Evolutionary conservation across 176 grass and related monocot genomes (phyloP).

Genomic region (Carex parvula): DNA sequence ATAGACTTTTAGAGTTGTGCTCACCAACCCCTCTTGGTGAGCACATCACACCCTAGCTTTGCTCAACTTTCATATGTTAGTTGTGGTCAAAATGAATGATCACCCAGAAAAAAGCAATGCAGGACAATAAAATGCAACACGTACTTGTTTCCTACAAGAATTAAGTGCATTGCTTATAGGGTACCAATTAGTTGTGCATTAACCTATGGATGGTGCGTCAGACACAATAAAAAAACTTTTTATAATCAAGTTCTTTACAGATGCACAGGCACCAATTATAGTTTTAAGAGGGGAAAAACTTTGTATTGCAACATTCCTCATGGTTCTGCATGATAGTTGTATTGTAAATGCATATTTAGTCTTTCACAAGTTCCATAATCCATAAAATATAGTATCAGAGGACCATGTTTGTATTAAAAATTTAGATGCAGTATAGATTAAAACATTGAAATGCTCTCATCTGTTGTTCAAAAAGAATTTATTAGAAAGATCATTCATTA

Average conservation of each 20-base stretch:
- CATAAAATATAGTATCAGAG: neutral
- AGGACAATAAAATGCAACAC: neutral
- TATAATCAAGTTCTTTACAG: neutral
- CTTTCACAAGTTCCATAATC: neutral
- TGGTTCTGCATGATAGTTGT: no score
- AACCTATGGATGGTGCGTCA: neutral
- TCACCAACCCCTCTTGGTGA: no score
- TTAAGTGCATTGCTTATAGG: neutral
- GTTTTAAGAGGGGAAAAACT: neutral
- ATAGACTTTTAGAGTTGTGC: no score
- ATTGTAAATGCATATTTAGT: no score
- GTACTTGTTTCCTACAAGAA: neutral
- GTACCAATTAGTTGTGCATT: neutral
- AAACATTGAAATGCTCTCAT: neutral
- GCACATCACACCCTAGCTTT: no score
- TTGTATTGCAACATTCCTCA: neutral
- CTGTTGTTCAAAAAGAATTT: neutral
- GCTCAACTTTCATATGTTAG: neutral
- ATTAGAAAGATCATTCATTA: neutral
- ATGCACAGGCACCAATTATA: neutral
- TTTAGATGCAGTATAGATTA: neutral
- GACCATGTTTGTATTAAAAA: neutral
- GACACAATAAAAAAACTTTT: neutral
- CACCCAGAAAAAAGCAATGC: neutral
- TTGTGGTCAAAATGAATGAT: no score